Conservation (phyloP, 2,329 filamentous ascomycete species). For the Colletotrichum zoysiae region DNA sequence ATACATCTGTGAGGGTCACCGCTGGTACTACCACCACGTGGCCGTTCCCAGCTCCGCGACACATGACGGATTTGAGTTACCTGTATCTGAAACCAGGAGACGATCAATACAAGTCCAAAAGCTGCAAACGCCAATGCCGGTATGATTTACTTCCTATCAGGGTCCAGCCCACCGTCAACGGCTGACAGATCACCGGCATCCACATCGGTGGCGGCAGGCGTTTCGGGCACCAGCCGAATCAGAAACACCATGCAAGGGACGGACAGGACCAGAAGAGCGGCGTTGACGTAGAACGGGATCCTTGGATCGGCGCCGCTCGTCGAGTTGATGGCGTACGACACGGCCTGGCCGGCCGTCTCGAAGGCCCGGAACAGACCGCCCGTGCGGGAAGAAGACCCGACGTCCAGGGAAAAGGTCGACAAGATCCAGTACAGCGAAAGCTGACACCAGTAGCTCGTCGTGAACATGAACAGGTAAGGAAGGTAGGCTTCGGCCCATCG, state of each 20-base stretch:
- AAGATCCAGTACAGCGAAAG: slow-evolving; percentile 53
- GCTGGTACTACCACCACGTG: too few relatives aligned
- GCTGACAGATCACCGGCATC: slow-evolving; percentile 22
- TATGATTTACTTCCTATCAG: slow-evolving; percentile 2
- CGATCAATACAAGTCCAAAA: too few relatives aligned
- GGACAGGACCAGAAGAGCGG: slow-evolving; percentile 1
- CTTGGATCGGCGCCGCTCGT: slow-evolving; percentile 29
- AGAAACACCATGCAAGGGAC: slow-evolving; percentile 33
- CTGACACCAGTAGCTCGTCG: slow-evolving; percentile 30
- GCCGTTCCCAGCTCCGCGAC: too few relatives aligned
- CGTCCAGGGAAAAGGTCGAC: slow-evolving; percentile 52
- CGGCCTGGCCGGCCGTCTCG: slow-evolving; percentile 48
- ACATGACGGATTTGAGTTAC: too few relatives aligned
- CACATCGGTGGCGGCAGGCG: slow-evolving; percentile 24
- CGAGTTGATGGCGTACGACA: slow-evolving; percentile 49
- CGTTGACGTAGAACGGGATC: slow-evolving; percentile 14
- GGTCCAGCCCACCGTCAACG: neutral
- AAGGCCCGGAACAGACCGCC: slow-evolving; percentile 49
- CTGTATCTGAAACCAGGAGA: too few relatives aligned
- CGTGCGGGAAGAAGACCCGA: slow-evolving; percentile 48
- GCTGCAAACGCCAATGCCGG: neutral
- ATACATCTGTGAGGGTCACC: too few relatives aligned
- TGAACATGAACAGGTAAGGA: slow-evolving; percentile 28
- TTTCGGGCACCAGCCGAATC: slow-evolving; percentile 26
- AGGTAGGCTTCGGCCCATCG: slow-evolving; percentile 35